These are phyloP conservation scores for Cornus controversa DNA, from an alignment of 148 eudicot species.

Conservation along the genomic window DNA sequence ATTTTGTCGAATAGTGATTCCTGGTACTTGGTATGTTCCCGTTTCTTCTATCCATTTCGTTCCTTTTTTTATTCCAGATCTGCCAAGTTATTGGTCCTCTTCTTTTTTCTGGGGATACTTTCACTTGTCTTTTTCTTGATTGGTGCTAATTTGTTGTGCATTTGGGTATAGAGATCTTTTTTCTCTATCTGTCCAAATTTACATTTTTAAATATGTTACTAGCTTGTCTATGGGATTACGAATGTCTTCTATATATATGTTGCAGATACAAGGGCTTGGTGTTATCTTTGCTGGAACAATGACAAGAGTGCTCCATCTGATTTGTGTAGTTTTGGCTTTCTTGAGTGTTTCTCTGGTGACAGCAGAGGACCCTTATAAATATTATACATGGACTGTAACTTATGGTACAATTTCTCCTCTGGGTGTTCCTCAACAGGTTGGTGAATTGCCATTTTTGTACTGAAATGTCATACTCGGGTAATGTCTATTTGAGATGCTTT, in stretches of 20 bases:
- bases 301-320: slow-evolving; percentile 29
- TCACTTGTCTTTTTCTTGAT: too few species aligned
- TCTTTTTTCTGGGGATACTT: too few species aligned
- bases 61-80: background rate
- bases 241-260: background rate
- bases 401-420: slow-evolving; percentile 75
- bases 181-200: too few species aligned
- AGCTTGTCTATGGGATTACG: background rate
- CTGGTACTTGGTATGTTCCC: background rate
- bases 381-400: slow-evolving; percentile 75
- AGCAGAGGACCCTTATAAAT: slow-evolving; percentile 72
- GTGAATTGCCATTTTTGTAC: background rate
- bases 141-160: background rate
- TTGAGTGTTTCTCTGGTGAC: slow-evolving; percentile 38
- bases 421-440: slow-evolving; percentile 82
- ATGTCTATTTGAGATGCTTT: background rate
- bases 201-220: too few species aligned
- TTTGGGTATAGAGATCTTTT: background rate
- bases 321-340: slow-evolving; percentile 33
- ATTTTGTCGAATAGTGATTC: too few species aligned
- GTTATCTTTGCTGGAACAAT: slow-evolving; percentile 19
- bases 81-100: background rate
- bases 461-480: too few species aligned
- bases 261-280: slow-evolving; percentile 3
- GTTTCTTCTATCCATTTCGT: background rate